Evolutionary conservation across 805 yeast species (phyloP).

Genomic region (Gaillardinia entomophila): DNA sequence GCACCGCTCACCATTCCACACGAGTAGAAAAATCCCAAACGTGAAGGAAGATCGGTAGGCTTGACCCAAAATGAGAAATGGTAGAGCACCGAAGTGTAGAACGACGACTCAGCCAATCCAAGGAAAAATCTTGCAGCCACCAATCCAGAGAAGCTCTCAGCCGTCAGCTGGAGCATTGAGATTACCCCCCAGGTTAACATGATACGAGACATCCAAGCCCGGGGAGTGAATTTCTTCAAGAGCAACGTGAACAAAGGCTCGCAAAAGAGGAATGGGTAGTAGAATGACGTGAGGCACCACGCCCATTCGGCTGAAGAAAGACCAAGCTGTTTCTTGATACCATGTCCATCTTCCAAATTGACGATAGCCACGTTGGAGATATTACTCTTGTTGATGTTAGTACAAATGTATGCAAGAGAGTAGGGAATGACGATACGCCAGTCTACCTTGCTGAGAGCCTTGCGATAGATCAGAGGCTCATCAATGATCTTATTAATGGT

Average conservation of each 20-base stretch:
- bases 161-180: constrained; percentile 8
- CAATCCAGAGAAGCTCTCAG: constrained; percentile 4
- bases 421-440: constrained; percentile 5
- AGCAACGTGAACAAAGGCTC: constrained; percentile 6
- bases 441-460: constrained; percentile 6
- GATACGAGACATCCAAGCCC: constrained; percentile 7
- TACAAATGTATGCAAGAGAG: constrained; percentile 6
- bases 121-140: constrained; percentile 7
- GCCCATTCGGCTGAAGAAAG: constrained; percentile 8
- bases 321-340: constrained; percentile 5
- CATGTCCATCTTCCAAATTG: constrained; percentile 6
- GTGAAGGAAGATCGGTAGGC: constrained; percentile 12
- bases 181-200: constrained; percentile 8
- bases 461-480: no score
- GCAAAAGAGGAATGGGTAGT: constrained; percentile 6
- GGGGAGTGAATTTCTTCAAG: constrained; percentile 5
- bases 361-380: constrained; percentile 9
- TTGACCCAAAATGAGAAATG: constrained; percentile 16
- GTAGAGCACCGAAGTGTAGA: constrained; percentile 7
- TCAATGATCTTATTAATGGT: no score
- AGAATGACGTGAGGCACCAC: constrained; percentile 7
- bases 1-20: constrained; percentile 16
- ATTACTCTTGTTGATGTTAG: constrained; percentile 8
- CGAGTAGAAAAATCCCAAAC: constrained; percentile 15
- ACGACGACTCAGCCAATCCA: constrained; percentile 7